Percentiles rank a stretch among this genome's conserved stretches.
Evolutionary conservation across 2,329 filamentous ascomycete genomes (phyloP).

Genomic region (Neofusicoccum ribis): DNA sequence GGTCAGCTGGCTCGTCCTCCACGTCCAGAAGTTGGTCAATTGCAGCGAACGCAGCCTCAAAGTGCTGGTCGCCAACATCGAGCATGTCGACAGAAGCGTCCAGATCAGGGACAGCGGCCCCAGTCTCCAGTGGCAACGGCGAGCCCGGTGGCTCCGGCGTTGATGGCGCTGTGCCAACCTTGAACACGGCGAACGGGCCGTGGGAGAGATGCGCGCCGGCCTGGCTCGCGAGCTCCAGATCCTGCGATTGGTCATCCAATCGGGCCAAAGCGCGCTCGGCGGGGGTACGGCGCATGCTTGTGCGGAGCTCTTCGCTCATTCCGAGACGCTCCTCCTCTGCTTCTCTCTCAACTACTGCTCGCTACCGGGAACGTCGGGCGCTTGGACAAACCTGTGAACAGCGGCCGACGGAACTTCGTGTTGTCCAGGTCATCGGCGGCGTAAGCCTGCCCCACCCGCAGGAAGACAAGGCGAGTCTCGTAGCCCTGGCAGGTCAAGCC

Average conservation of each 20-base stretch:
- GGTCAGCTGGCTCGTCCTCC: background rate
- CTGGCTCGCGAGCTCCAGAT: background rate
- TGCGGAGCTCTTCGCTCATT: background rate
- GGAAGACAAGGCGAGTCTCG: slow-evolving; percentile 15
- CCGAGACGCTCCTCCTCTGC: background rate
- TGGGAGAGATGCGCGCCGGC: background rate
- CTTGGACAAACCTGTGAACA: slow-evolving; percentile 19
- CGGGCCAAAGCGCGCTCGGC: background rate
- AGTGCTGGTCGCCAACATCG: background rate
- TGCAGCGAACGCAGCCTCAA: background rate
- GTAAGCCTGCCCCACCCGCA: slow-evolving; percentile 11
- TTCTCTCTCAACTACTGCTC: background rate
- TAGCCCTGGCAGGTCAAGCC: slow-evolving; percentile 21
- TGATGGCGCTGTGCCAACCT: background rate
- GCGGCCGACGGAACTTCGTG: slow-evolving; percentile 12
- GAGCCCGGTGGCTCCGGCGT: too few relatives aligned
- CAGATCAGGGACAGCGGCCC: background rate
- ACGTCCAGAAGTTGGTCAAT: background rate
- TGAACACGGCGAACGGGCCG: slow-evolving; percentile 5
- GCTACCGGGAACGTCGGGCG: background rate
- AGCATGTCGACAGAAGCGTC: background rate
- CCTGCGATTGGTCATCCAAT: background rate
- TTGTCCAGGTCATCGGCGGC: background rate
- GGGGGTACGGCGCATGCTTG: background rate
- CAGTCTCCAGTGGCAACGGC: too few relatives aligned